phyloP scores from a whole-genome alignment of 371 early-diverging fungal genomes.

The Rhizopus delemar region DNA sequence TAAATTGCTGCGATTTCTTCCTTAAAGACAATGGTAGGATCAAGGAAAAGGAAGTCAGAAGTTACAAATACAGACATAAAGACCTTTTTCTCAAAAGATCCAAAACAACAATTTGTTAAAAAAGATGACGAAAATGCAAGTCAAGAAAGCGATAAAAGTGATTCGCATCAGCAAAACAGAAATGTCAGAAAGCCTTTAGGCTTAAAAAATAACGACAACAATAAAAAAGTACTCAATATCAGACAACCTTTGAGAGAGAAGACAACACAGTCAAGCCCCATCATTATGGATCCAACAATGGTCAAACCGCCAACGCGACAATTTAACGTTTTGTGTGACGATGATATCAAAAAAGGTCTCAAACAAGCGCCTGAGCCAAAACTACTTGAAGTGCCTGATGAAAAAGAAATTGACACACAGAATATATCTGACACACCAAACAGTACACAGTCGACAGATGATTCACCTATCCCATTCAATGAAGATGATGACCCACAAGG shows the following conservation, averaged over 20 bases:
- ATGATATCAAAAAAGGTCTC: constrained; percentile 12
- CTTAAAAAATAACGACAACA: background rate
- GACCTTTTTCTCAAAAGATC: background rate
- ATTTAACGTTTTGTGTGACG: constrained; percentile 9
- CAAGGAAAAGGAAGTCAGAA: background rate
- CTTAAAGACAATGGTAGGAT: background rate
- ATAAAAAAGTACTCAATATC: no score
- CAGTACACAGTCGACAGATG: constrained; percentile 5
- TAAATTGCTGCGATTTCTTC: background rate
- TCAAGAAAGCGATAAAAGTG: no score
- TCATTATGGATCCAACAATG: background rate
- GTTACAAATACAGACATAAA: background rate
- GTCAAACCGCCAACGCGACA: background rate
- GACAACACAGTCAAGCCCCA: background rate
- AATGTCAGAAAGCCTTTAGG: background rate
- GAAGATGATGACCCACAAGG: background rate
- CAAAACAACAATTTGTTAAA: no score
- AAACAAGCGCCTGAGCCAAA: constrained; percentile 2
- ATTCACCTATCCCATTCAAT: constrained; percentile 1
- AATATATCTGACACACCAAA: background rate
- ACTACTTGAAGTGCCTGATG: background rate
- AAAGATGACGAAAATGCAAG: no score
- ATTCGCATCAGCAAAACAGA: background rate
- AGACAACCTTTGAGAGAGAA: background rate
- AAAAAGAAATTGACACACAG: constrained; percentile 5